A percentile compares a stretch with the other conserved stretches of the same genome.
Conservation (phyloP, 768 basidiomycete genomes). For the Lyophyllum atratum region DNA sequence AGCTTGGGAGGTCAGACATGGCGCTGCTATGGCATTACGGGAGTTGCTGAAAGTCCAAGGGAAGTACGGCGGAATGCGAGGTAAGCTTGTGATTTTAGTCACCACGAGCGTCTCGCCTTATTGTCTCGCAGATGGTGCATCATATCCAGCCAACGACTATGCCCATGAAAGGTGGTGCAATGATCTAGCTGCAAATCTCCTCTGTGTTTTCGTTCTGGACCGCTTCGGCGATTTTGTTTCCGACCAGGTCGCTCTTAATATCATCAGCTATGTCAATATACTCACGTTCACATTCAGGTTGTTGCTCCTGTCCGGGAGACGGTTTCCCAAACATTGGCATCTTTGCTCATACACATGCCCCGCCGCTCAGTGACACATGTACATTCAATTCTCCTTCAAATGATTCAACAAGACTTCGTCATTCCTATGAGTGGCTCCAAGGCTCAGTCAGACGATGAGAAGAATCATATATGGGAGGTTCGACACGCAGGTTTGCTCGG, state of each 20-base stretch:
- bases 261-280: not conserved
- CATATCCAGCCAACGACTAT: conserved; percentile 57
- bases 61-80: conserved; percentile 78
- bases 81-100: conserved; percentile 36
- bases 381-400: conserved; percentile 81
- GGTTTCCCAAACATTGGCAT: conserved; percentile 90
- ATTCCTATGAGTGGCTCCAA: conserved; percentile 38
- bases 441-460: conserved; percentile 34
- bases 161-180: conserved; percentile 90
- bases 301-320: conserved; percentile 97
- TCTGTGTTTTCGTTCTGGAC: conserved; percentile 91
- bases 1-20: conserved; percentile 93
- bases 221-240: conserved; percentile 98
- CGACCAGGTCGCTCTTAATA: conserved; percentile 58
- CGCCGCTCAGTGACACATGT: conserved; percentile 77
- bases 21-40: conserved; percentile 87
- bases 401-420: conserved; percentile 89
- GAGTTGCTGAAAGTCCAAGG: conserved; percentile 88
- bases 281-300: conserved; percentile 43
- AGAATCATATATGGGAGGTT: conserved; percentile 90
- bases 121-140: conserved; percentile 45
- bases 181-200: conserved; percentile 78
- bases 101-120: not conserved
- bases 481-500: conserved; percentile 97
- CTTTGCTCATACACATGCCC: conserved; percentile 87